phyloP scores from a whole-genome alignment of 2,329 filamentous ascomycete species.

The Fonsecaea multimorphosa region DNA sequence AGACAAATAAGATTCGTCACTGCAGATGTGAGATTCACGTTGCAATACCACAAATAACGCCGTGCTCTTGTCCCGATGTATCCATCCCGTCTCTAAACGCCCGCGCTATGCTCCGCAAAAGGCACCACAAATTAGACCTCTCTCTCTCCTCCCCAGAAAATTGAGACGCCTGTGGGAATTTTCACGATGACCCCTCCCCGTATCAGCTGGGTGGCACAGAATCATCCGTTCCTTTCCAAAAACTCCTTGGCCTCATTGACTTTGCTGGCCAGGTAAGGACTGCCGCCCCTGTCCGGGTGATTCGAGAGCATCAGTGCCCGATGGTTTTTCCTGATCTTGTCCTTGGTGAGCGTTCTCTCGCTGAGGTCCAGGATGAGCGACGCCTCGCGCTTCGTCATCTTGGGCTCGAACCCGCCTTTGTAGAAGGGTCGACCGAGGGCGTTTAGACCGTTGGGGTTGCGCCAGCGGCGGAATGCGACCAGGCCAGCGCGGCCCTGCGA shows the following conservation, averaged over 20 bases:
- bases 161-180: not conserved
- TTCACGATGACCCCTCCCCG: too few relatives aligned
- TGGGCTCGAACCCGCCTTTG: slow-evolving; percentile 96
- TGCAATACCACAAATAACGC: not conserved
- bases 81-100: slow-evolving; percentile 19
- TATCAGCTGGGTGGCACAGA: too few relatives aligned
- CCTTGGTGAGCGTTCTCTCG: slow-evolving; percentile 85
- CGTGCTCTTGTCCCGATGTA: not conserved
- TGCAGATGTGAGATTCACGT: not conserved
- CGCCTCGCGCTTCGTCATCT: slow-evolving; percentile 92
- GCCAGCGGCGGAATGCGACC: slow-evolving; percentile 83
- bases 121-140: not conserved
- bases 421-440: slow-evolving; percentile 91
- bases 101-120: slow-evolving; percentile 28
- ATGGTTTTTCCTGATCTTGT: slow-evolving; percentile 94
- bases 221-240: slow-evolving; percentile 70
- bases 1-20: not conserved
- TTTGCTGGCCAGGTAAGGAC: slow-evolving; percentile 94
- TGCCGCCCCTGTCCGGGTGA: slow-evolving; percentile 95
- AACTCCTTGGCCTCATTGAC: slow-evolving; percentile 99
- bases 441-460: slow-evolving; percentile 68
- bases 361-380: slow-evolving; percentile 90
- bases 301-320: slow-evolving; percentile 95
- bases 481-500: slow-evolving; percentile 87
- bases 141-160: too few relatives aligned